Conservation (phyloP, 169 alveolate genomes). For the Cryptosporidium bovis region DNA sequence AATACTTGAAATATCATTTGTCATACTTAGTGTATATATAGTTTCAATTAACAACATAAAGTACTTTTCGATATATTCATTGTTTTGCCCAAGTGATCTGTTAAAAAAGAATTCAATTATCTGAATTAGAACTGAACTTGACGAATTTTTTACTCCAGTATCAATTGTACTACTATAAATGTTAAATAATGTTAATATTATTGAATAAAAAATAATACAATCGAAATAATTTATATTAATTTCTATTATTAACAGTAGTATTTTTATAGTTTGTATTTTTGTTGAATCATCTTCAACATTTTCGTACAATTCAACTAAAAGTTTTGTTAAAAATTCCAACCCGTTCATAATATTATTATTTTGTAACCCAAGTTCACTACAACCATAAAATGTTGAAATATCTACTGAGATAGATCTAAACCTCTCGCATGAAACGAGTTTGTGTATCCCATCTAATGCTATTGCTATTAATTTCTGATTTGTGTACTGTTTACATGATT, state of each 20-base stretch:
- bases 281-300: constrained; percentile 30
- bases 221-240: constrained; percentile 20
- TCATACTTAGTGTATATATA: constrained; percentile 32
- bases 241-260: constrained; percentile 6
- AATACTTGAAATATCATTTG: constrained; percentile 13
- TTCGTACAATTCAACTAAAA: constrained; percentile 27
- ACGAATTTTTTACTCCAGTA: constrained; percentile 28
- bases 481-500: constrained; percentile 39
- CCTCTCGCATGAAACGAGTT: constrained; percentile 23
- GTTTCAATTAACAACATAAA: constrained; percentile 15
- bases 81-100: constrained; percentile 5
- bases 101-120: constrained; percentile 24
- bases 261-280: constrained; percentile 4
- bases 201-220: constrained; percentile 17
- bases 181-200: constrained; percentile 16
- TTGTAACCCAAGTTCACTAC: not conserved
- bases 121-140: constrained; percentile 31
- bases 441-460: constrained; percentile 54
- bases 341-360: not conserved
- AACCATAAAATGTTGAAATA: constrained; percentile 24
- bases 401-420: constrained; percentile 10
- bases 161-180: constrained; percentile 47
- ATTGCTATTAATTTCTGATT: constrained; percentile 20
- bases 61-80: constrained; percentile 31
- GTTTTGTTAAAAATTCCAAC: constrained; percentile 15